Conservation (phyloP, 2,329 filamentous ascomycete genomes). For the Leptographium lundbergii region DNA sequence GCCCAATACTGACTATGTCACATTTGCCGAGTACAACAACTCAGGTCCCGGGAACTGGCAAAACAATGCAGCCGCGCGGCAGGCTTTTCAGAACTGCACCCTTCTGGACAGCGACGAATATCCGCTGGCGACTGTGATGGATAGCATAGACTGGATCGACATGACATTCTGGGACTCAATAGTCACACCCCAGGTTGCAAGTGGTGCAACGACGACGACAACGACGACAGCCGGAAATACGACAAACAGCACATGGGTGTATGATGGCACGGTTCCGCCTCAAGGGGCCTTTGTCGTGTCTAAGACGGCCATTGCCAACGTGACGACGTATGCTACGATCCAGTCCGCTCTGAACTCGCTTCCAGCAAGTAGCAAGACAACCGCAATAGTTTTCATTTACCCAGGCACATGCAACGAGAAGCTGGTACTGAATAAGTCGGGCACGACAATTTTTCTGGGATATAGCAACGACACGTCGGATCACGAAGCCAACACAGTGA, state of each 20-base stretch:
- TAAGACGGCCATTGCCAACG: conserved; percentile 20
- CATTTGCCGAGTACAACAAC: conserved; percentile 41
- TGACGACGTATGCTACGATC: conserved; percentile 19
- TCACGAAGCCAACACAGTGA: conserved; percentile 47
- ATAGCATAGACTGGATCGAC: conserved; percentile 16
- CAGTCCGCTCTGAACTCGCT: conserved; percentile 47
- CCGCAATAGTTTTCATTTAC: conserved; percentile 44
- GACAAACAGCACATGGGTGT: conserved; percentile 2
- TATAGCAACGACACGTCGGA: conserved; percentile 38
- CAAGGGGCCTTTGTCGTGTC: conserved; percentile 20
- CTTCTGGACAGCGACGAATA: conserved; percentile 15
- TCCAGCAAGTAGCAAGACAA: conserved; percentile 31
- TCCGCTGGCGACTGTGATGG: conserved; percentile 13
- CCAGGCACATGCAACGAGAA: conserved; percentile 49
- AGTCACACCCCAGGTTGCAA: conserved; percentile 6
- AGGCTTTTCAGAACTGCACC: conserved; percentile 13
- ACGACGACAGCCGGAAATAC: conserved; percentile 10
- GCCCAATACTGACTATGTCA: conserved; percentile 20
- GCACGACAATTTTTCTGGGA: conserved; percentile 38
- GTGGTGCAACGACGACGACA: background rate
- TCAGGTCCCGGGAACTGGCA: conserved; percentile 33
- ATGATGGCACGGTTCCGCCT: conserved; percentile 18
- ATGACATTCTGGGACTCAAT: conserved; percentile 15
- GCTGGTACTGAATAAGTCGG: conserved; percentile 31
- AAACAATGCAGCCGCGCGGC: conserved; percentile 15